Conservation (phyloP, 495 filamentous ascomycete genomes). For the Hypoxylon intermedium region DNA sequence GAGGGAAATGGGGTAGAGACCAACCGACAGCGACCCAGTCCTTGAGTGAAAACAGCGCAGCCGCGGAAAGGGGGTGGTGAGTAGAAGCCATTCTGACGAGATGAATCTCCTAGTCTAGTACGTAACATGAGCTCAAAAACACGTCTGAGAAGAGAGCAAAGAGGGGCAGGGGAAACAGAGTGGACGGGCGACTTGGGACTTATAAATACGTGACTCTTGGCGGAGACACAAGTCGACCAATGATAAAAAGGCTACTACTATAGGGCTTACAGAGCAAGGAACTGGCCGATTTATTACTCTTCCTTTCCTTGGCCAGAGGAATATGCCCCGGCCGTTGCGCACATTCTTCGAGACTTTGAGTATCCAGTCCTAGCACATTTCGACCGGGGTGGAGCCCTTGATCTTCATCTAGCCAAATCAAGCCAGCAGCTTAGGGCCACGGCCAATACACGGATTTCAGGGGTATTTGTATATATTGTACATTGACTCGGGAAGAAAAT, state of each 20-base stretch:
- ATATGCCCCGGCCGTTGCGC: too few relatives aligned
- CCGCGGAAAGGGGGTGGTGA: slow-evolving; percentile 43
- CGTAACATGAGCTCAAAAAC: too few relatives aligned
- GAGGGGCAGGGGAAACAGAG: slow-evolving; percentile 10
- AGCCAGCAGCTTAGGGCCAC: too few relatives aligned
- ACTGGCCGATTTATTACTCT: neutral
- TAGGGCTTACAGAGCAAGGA: neutral
- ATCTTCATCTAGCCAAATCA: too few relatives aligned
- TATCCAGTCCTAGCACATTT: slow-evolving; percentile 1
- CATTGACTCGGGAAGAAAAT: too few relatives aligned
- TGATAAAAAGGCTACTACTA: neutral
- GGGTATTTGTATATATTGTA: too few relatives aligned
- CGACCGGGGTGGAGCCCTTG: too few relatives aligned
- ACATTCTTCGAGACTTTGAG: too few relatives aligned
- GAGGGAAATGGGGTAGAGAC: slow-evolving; percentile 16
- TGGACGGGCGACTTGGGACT: neutral
- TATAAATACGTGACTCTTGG: slow-evolving; percentile 25
- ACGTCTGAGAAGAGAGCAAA: slow-evolving; percentile 17
- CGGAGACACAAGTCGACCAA: neutral
- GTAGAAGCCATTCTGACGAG: slow-evolving; percentile 25
- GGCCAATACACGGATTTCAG: too few relatives aligned
- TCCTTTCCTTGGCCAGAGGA: slow-evolving; percentile 1
- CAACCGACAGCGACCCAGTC: slow-evolving; percentile 39
- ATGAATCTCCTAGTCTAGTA: too few relatives aligned
- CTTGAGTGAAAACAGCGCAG: slow-evolving; percentile 37